Base-by-base conservation (phyloP, 2,329 filamentous ascomycete species). In the Rhynchosporium secalis region DNA sequence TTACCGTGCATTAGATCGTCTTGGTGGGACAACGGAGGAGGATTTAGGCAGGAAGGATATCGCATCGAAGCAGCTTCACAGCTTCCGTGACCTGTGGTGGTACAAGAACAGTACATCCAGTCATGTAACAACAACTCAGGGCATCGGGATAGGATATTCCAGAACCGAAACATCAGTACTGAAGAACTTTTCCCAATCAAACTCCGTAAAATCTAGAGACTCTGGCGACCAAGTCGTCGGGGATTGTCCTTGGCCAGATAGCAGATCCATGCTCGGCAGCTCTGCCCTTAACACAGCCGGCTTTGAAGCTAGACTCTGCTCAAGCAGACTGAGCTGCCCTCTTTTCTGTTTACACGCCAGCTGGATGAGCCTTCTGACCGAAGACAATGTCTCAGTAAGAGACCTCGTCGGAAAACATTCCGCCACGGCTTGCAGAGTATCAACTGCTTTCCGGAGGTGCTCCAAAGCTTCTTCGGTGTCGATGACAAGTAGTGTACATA, bases 141-240 rank as follows among this genome's bases (percentile, higher is more conserved):
- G 56, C 41, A 57, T 60, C 26, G 60, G 38, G 9, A 15, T 46
- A 15, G 52, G 45, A 41, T 58, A 58, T 33, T 58, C 56, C 56
- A 58, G 41, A 4, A 58, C 56, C 1, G 56, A 58, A 3, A 58
- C 56, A 49, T 58, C 56, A 10, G 45, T 58, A 36, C 56, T 58
- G 29, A 58, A 58, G 45, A 58, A 58, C 31, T 58, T 58, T 13
- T 58, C 56, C 56, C 56, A 58, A 33, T 58, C 56, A 38, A 58
- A 58, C 28, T 58, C 56, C 10, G 56, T 48, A 3, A 58, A 58
- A 5, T 58, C 45, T 45, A 48, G 48, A 6, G 56, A 48, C 15
- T 47, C 43, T 4, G 31, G 45, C n/a, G 56, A 47, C 56, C 56
- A 58, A 9, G 20, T 48, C 20, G 45, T 38, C 3, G 45, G 33